These are phyloP conservation scores for Leccinum barrowsii DNA, from an alignment of 768 basidiomycete species.

Conservation along the genomic window DNA sequence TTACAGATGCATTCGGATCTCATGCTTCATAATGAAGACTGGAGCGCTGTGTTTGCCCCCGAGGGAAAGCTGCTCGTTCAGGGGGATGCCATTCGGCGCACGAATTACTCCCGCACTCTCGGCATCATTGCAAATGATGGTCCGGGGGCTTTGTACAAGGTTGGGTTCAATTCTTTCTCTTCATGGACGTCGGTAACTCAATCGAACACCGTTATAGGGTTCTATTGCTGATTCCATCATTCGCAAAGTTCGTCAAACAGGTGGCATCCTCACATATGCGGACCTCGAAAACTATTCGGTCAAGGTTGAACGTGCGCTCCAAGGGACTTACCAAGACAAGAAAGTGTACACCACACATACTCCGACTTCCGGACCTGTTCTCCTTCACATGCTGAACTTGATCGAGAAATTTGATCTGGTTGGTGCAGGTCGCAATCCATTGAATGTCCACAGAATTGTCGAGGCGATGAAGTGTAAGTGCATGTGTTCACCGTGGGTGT, in stretches of 20 bases:
- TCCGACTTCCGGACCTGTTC: slow-evolving; percentile 86
- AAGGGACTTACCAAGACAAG: slow-evolving; percentile 72
- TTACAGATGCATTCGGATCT: slow-evolving; percentile 44
- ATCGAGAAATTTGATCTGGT: slow-evolving; percentile 68
- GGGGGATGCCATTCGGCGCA: slow-evolving; percentile 71
- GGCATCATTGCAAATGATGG: slow-evolving; percentile 71
- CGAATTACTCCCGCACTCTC: slow-evolving; percentile 77
- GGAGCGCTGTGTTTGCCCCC: slow-evolving; percentile 82
- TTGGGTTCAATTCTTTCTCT: slow-evolving; percentile 26
- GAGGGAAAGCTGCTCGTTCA: slow-evolving; percentile 63
- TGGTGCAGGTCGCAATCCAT: slow-evolving; percentile 47
- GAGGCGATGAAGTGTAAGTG: slow-evolving; percentile 82
- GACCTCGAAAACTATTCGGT: slow-evolving; percentile 74
- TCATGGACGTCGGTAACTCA: slow-evolving; percentile 6
- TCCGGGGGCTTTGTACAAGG: slow-evolving; percentile 78
- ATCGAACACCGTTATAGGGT: slow-evolving; percentile 45
- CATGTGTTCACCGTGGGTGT: slow-evolving; percentile 14
- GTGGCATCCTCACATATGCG: slow-evolving; percentile 74
- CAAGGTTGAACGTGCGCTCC: slow-evolving; percentile 66
- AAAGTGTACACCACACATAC: slow-evolving; percentile 83
- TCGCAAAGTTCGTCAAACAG: slow-evolving; percentile 61
- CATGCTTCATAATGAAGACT: slow-evolving; percentile 68
- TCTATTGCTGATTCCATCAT: slow-evolving; percentile 79
- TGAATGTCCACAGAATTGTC: slow-evolving; percentile 75
- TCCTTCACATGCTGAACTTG: slow-evolving; percentile 89